Evolutionary conservation across 164 flowering plant genomes (phyloP).

Genomic region (Euptelea pleiosperma): DNA sequence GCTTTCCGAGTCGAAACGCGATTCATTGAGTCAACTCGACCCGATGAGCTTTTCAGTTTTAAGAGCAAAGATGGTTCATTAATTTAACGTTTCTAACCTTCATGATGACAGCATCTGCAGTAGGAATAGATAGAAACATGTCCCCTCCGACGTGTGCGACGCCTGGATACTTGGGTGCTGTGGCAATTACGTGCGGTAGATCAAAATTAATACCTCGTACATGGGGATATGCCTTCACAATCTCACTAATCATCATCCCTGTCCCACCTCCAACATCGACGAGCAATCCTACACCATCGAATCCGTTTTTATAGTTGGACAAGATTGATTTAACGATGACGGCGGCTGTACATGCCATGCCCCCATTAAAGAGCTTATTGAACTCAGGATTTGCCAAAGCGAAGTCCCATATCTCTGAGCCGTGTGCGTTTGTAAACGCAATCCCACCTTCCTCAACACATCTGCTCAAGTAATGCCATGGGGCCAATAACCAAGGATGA

Average conservation of each 20-base stretch:
- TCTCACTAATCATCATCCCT: constrained; percentile 26
- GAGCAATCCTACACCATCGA: constrained; percentile 26
- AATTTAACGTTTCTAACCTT: constrained; percentile 33
- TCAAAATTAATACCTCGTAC: constrained; percentile 46
- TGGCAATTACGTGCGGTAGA: constrained; percentile 39
- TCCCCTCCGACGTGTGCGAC: constrained; percentile 40
- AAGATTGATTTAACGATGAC: constrained; percentile 22
- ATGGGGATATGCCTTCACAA: constrained; percentile 39
- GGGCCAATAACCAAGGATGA: constrained; percentile 20
- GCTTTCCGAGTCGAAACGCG: no score
- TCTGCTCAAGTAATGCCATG: constrained; percentile 33
- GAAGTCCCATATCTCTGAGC: constrained; percentile 32
- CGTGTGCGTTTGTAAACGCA: constrained; percentile 43
- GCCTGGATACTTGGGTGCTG: constrained; percentile 33
- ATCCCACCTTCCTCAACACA: constrained; percentile 36
- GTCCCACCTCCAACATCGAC: constrained; percentile 58
- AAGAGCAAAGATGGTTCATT: no score
- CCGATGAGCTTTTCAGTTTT: no score
- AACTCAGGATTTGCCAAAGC: constrained; percentile 26
- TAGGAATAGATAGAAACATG: constrained; percentile 45
- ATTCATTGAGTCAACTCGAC: no score
- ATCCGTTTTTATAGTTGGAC: constrained; percentile 31
- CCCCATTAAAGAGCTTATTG: constrained; percentile 32
- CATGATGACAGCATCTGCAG: constrained; percentile 40
- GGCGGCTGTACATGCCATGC: constrained; percentile 31